Evolutionary conservation across 345 rosid genomes (phyloP), one percentile per base, ranked within the genome.

Genomic region (Salix viminalis): DNA sequence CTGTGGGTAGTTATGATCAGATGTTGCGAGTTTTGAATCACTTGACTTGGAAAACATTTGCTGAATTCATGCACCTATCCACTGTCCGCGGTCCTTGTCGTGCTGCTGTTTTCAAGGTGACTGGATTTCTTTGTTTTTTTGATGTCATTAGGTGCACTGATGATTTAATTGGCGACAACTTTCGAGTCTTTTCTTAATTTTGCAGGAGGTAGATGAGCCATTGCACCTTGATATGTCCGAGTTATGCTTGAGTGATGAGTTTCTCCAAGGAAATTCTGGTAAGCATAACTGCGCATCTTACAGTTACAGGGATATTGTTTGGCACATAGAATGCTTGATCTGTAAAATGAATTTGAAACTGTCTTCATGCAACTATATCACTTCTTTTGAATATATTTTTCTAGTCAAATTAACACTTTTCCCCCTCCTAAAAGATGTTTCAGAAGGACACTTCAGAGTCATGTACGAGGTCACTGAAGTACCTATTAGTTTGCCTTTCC

Each of bases 1-100:
- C 98, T 0, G 87, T 93, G 48, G 98, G 98, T 76, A 96, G 99
- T 85, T 96, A 91, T 76, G 99, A 96, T 81, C 99, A 96, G 85
- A 92, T 92, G 92, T 75, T 93, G 80, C 90, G 99, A 37, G 88
- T 96, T 76, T 84, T 92, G 65, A 90, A 87, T 86, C 98, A 96
- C 86, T 86, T 96, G 54, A 92, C 97, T 11, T 92, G 98, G 99
- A 96, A 93, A 84, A 92, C 94, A 16, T 93, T 96, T 79, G 97
- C 97, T n/a, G 99, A 96, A 83, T 93, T 96, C 75, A 83, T 86
- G 86, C 99, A 96, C 82, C 82, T 92, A 69, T 91, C 97, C 67
- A 88, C 87, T 19, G 94, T 96, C 65, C 97, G 95, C 54, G 87
- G 88, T 24, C 98, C 98, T 77, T 96, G 97, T 77, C 85, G 73